phyloP scores from a whole-genome alignment of 163 green algal genomes.

The Chlamydomonas reinhardtii region DNA sequence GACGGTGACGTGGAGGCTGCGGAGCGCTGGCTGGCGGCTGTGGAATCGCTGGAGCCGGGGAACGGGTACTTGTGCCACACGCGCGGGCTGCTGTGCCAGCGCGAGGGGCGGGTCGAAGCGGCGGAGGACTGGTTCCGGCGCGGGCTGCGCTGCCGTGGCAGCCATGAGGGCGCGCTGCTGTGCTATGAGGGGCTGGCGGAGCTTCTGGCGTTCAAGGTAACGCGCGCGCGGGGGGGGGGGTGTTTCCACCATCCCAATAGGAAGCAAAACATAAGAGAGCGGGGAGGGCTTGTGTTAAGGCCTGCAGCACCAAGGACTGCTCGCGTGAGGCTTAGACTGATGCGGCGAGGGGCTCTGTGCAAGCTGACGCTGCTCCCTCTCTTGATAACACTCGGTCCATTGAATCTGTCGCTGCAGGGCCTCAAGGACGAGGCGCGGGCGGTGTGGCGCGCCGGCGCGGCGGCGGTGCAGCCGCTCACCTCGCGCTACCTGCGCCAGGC shows the following conservation, averaged over 20 bases:
- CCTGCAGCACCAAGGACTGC: too few species aligned
- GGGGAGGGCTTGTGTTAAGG: too few species aligned
- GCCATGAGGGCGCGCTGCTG: conserved; percentile 61
- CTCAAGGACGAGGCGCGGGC: conserved; percentile 55
- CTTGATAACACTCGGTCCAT: too few species aligned
- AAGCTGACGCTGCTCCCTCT: too few species aligned
- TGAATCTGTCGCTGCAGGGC: conserved; percentile 19
- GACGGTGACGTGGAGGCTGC: conserved; percentile 45
- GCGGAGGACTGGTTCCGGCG: conserved; percentile 65
- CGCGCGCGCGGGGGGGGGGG: too few species aligned
- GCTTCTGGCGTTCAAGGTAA: conserved; percentile 67
- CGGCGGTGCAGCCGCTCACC: conserved; percentile 37
- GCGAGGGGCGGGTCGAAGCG: conserved; percentile 60
- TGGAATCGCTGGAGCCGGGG: conserved; percentile 58
- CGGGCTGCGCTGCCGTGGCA: conserved; percentile 37
- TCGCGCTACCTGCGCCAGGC: conserved; percentile 75
- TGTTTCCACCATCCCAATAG: too few species aligned
- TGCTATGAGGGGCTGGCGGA: conserved; percentile 75
- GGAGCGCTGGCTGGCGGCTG: conserved; percentile 39
- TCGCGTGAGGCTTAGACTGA: too few species aligned
- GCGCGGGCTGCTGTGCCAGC: conserved; percentile 64
- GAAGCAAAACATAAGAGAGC: too few species aligned
- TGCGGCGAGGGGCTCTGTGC: too few species aligned
- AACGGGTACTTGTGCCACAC: conserved; percentile 76
- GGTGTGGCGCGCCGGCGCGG: conserved; percentile 17